phyloP scores from a whole-genome alignment of 2,329 filamentous ascomycete genomes.

The Monosporascus ibericus region DNA sequence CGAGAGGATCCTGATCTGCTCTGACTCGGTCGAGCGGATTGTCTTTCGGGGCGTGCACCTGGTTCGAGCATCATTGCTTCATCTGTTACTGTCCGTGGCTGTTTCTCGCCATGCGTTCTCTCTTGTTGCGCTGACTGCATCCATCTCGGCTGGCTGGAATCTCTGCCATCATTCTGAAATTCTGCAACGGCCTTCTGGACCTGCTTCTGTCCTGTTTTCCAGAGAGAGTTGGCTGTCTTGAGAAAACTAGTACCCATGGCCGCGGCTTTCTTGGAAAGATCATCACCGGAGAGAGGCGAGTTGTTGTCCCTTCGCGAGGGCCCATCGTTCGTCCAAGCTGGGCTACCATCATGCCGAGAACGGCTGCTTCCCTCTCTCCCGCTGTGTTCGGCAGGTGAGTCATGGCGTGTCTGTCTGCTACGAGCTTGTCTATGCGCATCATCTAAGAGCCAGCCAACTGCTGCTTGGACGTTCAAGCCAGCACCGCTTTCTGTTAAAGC shows the following conservation, averaged over 20 bases:
- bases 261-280: slow-evolving; percentile 74
- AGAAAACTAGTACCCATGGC: slow-evolving; percentile 78
- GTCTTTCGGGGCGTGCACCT: slow-evolving; percentile 48
- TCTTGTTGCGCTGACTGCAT: slow-evolving; percentile 69
- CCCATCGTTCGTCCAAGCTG: slow-evolving; percentile 60
- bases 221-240: slow-evolving; percentile 90
- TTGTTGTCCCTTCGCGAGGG: slow-evolving; percentile 46
- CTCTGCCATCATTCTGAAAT: slow-evolving; percentile 64
- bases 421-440: slow-evolving; percentile 83
- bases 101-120: slow-evolving; percentile 28
- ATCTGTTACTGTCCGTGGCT: slow-evolving; percentile 47
- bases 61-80: slow-evolving; percentile 77
- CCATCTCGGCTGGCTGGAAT: slow-evolving; percentile 85
- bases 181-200: slow-evolving; percentile 89
- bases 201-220: slow-evolving; percentile 92
- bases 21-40: slow-evolving; percentile 25
- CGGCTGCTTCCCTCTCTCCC: slow-evolving; percentile 29
- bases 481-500: slow-evolving; percentile 76
- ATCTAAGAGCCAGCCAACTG: slow-evolving; percentile 83
- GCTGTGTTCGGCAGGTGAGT: slow-evolving; percentile 35
- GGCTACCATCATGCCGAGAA: slow-evolving; percentile 34
- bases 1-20: slow-evolving; percentile 27
- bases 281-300: slow-evolving; percentile 56
- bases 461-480: slow-evolving; percentile 75
- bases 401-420: slow-evolving; percentile 56